Percentiles rank a stretch among this genome's conserved stretches.
Conservation (phyloP, 2,329 filamentous ascomycete species). For the Calonectria leucothoes region DNA sequence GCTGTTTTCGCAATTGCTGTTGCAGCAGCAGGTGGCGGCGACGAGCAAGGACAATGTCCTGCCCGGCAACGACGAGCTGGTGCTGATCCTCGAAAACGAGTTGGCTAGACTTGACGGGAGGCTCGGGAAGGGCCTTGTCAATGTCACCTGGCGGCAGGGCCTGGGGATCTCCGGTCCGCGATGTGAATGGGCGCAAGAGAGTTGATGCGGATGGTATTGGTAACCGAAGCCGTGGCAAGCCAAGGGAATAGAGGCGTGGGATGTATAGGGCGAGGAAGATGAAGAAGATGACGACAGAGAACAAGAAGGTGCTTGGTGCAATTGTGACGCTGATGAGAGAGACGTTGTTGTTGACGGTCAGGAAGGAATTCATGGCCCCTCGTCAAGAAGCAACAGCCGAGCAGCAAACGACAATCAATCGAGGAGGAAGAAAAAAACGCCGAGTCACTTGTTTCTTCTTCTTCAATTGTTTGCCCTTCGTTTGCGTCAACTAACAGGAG, state of each 20-base stretch:
- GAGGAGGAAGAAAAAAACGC: not conserved
- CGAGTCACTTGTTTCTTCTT: not conserved
- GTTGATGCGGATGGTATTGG: slow-evolving; percentile 42
- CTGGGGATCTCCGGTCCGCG: slow-evolving; percentile 22
- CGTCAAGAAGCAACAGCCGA: slow-evolving; percentile 1
- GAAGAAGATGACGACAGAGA: slow-evolving; percentile 60
- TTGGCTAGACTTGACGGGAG: slow-evolving; percentile 37
- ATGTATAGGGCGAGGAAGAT: slow-evolving; percentile 64
- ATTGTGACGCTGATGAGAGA: slow-evolving; percentile 69
- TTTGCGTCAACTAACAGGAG: not conserved
- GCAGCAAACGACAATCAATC: not conserved
- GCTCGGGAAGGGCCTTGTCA: slow-evolving; percentile 43
- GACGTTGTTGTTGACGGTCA: slow-evolving; percentile 72
- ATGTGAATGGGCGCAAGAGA: slow-evolving; percentile 31
- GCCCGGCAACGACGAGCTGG: slow-evolving; percentile 45
- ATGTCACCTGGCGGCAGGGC: slow-evolving; percentile 13
- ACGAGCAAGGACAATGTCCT: slow-evolving; percentile 43
- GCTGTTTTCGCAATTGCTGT: slow-evolving; percentile 31
- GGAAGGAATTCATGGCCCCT: slow-evolving; percentile 66
- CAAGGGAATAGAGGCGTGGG: slow-evolving; percentile 47
- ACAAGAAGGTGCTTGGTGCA: slow-evolving; percentile 68
- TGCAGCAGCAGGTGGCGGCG: slow-evolving; percentile 34
- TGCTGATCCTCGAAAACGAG: slow-evolving; percentile 49
- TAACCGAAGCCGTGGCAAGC: slow-evolving; percentile 50
- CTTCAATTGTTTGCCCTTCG: not conserved